Conservation (phyloP, 1,139 yeast species). For the Hansenula sp. region DNA sequence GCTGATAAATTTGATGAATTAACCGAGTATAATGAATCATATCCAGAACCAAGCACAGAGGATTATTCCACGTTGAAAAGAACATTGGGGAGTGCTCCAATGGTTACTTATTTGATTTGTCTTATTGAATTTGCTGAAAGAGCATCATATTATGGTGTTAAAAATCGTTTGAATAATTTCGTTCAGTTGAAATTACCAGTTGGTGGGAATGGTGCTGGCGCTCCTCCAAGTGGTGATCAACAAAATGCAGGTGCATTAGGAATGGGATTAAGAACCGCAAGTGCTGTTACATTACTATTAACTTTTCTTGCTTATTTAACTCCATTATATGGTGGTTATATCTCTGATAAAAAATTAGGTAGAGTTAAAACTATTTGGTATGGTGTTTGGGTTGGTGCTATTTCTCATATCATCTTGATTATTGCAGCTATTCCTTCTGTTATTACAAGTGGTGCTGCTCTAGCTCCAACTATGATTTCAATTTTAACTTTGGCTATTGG, state of each 20-base stretch:
- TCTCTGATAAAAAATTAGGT: slow-evolving; percentile 71
- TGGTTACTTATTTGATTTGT: slow-evolving; percentile 65
- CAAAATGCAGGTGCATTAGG: slow-evolving; percentile 50
- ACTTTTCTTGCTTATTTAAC: slow-evolving; percentile 80
- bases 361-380: slow-evolving; percentile 62
- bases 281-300: slow-evolving; percentile 70
- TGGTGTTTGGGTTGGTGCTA: slow-evolving; percentile 51
- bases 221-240: slow-evolving; percentile 35
- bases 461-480: slow-evolving; percentile 48
- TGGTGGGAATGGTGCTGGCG: slow-evolving; percentile 40
- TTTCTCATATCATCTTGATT: slow-evolving; percentile 60
- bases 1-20: background rate
- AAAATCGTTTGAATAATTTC: slow-evolving; percentile 74
- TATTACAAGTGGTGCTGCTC: slow-evolving; percentile 38
- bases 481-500: slow-evolving; percentile 70
- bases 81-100: slow-evolving; percentile 33
- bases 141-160: slow-evolving; percentile 71
- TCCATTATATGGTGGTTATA: slow-evolving; percentile 69
- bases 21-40: background rate
- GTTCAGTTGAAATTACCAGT: slow-evolving; percentile 57
- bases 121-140: slow-evolving; percentile 75
- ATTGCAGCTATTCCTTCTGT: slow-evolving; percentile 65
- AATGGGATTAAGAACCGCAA: slow-evolving; percentile 58
- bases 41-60: slow-evolving; percentile 2
- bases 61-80: slow-evolving; percentile 1